These are phyloP conservation scores for Athelia sp. DNA, from an alignment of 1,284 basidiomycete species.

Conservation along the genomic window DNA sequence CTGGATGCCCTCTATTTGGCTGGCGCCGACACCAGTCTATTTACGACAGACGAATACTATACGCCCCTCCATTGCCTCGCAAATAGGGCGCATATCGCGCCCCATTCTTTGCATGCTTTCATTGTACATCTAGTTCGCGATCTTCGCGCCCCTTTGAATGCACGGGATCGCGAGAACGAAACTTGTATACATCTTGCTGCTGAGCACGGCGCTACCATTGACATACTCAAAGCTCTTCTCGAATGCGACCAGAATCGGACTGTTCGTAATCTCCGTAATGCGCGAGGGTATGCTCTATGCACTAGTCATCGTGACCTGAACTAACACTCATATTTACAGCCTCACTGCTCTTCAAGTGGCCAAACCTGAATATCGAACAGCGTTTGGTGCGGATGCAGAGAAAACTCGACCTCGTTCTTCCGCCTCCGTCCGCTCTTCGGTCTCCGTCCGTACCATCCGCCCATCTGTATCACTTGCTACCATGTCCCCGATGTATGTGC, in stretches of 20 bases:
- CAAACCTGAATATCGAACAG: slow-evolving; percentile 53
- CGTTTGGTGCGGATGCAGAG: slow-evolving; percentile 49
- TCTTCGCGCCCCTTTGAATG: slow-evolving; percentile 59
- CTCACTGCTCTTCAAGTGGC: slow-evolving; percentile 65
- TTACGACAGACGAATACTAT: slow-evolving; percentile 58
- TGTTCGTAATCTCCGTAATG: slow-evolving; percentile 56
- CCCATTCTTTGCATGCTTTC: slow-evolving; percentile 47
- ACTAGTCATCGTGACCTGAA: slow-evolving; percentile 1
- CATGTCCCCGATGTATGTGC: slow-evolving; percentile 25
- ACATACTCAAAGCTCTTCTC: slow-evolving; percentile 56
- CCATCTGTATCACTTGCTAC: slow-evolving; percentile 39
- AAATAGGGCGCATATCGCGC: slow-evolving; percentile 37
- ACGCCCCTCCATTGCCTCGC: slow-evolving; percentile 71
- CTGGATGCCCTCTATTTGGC: slow-evolving; percentile 67
- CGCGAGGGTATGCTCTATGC: slow-evolving; percentile 45
- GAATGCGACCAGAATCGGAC: slow-evolving; percentile 53
- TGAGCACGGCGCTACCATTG: slow-evolving; percentile 73
- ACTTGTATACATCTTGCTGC: slow-evolving; percentile 95
- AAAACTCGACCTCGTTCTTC: slow-evolving; percentile 31
- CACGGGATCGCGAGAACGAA: slow-evolving; percentile 77
- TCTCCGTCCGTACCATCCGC: slow-evolving; percentile 54
- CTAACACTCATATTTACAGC: slow-evolving; percentile 26
- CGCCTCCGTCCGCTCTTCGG: slow-evolving; percentile 36
- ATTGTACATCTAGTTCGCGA: slow-evolving; percentile 61
- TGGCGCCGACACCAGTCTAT: slow-evolving; percentile 66